These are phyloP conservation scores for Panicum virgatum DNA, from an alignment of 202 grass and related monocot species.

Conservation along the genomic window DNA sequence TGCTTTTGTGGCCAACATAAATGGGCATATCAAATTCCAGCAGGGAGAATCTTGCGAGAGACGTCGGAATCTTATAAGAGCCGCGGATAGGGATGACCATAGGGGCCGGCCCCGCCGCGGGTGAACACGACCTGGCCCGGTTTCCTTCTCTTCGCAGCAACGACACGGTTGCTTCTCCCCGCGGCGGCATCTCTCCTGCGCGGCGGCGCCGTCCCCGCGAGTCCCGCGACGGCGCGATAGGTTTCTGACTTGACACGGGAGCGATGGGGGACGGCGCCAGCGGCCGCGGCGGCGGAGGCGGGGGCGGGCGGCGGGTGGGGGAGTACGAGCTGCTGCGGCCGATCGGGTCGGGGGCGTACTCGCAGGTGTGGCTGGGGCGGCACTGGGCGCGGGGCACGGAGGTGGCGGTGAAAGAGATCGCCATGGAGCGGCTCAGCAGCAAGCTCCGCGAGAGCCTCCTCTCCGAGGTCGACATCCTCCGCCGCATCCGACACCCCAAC, in stretches of 20 bases:
- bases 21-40: conserved; percentile 25
- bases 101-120: conserved; percentile 39
- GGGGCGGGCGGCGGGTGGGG: conserved; percentile 70
- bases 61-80: conserved; percentile 47
- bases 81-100: conserved; percentile 47
- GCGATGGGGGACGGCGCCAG: conserved; percentile 37
- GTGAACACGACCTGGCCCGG: conserved; percentile 35
- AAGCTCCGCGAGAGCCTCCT: conserved; percentile 95
- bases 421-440: conserved; percentile 66
- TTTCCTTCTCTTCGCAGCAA: conserved; percentile 27
- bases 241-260: background rate
- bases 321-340: conserved; percentile 64
- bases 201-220: conserved; percentile 4
- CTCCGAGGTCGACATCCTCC: conserved; percentile 90
- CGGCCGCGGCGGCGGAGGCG: conserved; percentile 32
- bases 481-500: conserved; percentile 75
- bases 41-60: conserved; percentile 41
- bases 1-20: conserved; percentile 30
- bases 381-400: conserved; percentile 50
- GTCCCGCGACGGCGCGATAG: conserved; percentile 13
- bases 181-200: conserved; percentile 40
- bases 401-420: conserved; percentile 96
- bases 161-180: conserved; percentile 53
- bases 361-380: conserved; percentile 71
- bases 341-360: conserved; percentile 92